phyloP scores from a whole-genome alignment of 257 asterid genomes.

The Solanum verrucosum region DNA sequence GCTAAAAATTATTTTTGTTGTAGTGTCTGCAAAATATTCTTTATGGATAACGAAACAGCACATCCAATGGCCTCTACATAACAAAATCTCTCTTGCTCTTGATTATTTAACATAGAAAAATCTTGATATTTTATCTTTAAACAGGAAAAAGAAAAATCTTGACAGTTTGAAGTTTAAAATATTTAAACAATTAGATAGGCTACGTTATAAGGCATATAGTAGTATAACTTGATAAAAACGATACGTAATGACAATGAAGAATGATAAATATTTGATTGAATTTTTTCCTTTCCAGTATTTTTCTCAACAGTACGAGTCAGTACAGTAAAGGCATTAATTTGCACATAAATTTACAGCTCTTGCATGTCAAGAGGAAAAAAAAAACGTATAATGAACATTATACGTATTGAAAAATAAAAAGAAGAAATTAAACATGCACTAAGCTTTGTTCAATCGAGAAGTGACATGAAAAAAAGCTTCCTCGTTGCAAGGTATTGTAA shows the following conservation, averaged over 20 bases:
- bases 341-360: not conserved
- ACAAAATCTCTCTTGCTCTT: not conserved
- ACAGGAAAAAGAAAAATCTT: not conserved
- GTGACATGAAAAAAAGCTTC: slow-evolving; percentile 2
- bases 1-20: too few species aligned
- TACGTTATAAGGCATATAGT: not conserved
- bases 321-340: not conserved
- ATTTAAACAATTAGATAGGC: not conserved
- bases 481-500: slow-evolving; percentile 2
- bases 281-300: not conserved
- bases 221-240: not conserved
- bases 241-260: not conserved
- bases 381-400: not conserved
- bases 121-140: not conserved
- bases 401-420: not conserved
- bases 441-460: not conserved
- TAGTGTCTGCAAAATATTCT: not conserved
- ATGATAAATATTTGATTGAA: not conserved
- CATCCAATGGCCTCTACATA: not conserved
- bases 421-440: not conserved
- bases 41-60: not conserved
- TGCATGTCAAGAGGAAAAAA: not conserved
- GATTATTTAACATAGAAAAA: not conserved
- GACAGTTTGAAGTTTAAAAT: not conserved
- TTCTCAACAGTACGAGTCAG: not conserved